phyloP scores from a whole-genome alignment of 106 monocot species.

The Xerophyta viscosa region DNA sequence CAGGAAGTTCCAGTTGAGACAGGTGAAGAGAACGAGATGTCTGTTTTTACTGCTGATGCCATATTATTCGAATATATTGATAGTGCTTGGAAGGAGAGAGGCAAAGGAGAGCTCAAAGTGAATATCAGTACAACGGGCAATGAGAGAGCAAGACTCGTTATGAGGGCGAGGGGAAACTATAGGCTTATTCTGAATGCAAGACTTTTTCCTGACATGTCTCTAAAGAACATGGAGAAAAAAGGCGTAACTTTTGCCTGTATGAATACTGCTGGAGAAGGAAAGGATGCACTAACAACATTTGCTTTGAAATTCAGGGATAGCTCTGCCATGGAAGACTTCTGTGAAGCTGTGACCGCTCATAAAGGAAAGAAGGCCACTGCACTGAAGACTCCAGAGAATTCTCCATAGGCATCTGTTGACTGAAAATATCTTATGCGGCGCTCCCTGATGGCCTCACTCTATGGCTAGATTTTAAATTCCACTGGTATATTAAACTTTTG shows the following conservation, averaged over 20 bases:
- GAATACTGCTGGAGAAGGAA: slow-evolving; percentile 66
- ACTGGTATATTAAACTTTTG: not conserved
- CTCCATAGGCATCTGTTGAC: slow-evolving; percentile 63
- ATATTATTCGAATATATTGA: slow-evolving; percentile 82
- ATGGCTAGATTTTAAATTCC: not conserved
- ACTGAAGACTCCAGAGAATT: slow-evolving; percentile 67
- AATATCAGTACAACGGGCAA: slow-evolving; percentile 36
- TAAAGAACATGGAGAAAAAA: slow-evolving; percentile 85
- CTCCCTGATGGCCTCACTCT: not conserved
- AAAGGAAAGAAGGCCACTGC: slow-evolving; percentile 41
- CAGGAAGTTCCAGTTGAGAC: slow-evolving; percentile 74
- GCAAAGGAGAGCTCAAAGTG: slow-evolving; percentile 85
- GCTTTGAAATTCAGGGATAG: slow-evolving; percentile 85
- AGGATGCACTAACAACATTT: slow-evolving; percentile 55
- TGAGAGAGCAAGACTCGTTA: slow-evolving; percentile 73
- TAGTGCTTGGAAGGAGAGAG: slow-evolving; percentile 95
- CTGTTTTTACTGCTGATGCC: slow-evolving; percentile 76
- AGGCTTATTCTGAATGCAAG: slow-evolving; percentile 83
- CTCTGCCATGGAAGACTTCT: slow-evolving; percentile 60
- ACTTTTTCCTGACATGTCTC: slow-evolving; percentile 80
- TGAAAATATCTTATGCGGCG: slow-evolving; percentile 18
- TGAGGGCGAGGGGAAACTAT: slow-evolving; percentile 86
- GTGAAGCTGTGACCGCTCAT: slow-evolving; percentile 43
- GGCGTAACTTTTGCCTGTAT: slow-evolving; percentile 90
- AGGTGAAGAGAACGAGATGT: slow-evolving; percentile 89